These are phyloP conservation scores for Apiospora hydei DNA, from an alignment of 2,329 filamentous ascomycete genomes.

Conservation along the genomic window DNA sequence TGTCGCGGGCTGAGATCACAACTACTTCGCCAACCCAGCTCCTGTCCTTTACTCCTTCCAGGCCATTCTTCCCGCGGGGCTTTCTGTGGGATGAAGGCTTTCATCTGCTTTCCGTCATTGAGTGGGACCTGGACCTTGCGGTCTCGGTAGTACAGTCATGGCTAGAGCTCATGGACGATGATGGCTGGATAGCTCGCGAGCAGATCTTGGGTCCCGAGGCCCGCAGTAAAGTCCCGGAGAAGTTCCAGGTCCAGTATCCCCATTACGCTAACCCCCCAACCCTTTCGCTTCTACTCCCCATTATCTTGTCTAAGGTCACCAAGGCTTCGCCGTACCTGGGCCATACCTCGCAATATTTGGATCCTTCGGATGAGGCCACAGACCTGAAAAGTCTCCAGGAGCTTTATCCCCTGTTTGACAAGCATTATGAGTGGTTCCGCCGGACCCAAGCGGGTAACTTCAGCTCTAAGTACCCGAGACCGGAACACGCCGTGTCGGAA, in stretches of 20 bases:
- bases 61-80: conserved; percentile 94
- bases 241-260: conserved; percentile 95
- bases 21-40: conserved; percentile 86
- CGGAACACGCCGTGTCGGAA: conserved; percentile 81
- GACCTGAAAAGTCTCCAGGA: conserved; percentile 68
- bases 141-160: conserved; percentile 91
- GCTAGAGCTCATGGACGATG: conserved; percentile 98
- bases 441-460: conserved; percentile 87
- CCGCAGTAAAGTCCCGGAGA: conserved; percentile 88
- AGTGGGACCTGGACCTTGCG: conserved; percentile 92
- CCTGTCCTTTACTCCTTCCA: conserved; percentile 88
- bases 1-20: conserved; percentile 70
- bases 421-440: conserved; percentile 92
- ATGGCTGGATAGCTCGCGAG: conserved; percentile 97
- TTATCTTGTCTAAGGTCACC: conserved; percentile 80
- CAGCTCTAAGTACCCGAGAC: conserved; percentile 78
- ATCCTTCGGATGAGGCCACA: conserved; percentile 49
- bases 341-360: conserved; percentile 50
- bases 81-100: conserved; percentile 99
- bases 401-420: conserved; percentile 84
- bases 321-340: conserved; percentile 63
- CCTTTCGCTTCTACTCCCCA: conserved; percentile 86
- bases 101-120: conserved; percentile 86
- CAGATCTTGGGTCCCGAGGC: conserved; percentile 93
- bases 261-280: conserved; percentile 98